Evolutionary conservation across 306 rosid species (phyloP).

Genomic region (Medicago truncatula): DNA sequence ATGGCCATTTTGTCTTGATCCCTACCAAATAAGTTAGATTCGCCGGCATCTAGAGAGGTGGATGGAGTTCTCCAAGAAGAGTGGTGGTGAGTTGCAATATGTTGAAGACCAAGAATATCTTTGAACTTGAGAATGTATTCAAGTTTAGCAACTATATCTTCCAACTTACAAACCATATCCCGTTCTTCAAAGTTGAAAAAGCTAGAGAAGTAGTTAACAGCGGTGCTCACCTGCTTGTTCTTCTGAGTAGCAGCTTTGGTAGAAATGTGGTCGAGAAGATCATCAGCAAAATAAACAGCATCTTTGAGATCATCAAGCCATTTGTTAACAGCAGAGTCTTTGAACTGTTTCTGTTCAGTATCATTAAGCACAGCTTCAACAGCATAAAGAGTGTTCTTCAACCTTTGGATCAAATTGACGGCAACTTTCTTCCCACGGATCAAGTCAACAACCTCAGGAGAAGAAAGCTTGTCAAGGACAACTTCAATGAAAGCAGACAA

Average conservation of each 20-base stretch:
- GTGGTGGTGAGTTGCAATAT: not conserved
- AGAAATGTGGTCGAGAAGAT: not conserved
- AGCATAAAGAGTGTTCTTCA: slow-evolving; percentile 20
- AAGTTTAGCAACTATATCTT: slow-evolving; percentile 7
- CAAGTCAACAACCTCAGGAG: not conserved
- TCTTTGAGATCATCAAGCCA: slow-evolving; percentile 47
- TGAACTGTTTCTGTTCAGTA: slow-evolving; percentile 47
- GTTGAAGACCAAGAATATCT: slow-evolving; percentile 31
- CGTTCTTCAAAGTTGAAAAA: slow-evolving; percentile 1
- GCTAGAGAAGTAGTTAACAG: not conserved
- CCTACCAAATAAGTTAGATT: slow-evolving; percentile 6
- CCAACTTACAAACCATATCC: not conserved
- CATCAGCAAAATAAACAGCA: slow-evolving; percentile 31
- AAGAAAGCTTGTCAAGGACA: not conserved
- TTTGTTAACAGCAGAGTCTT: slow-evolving; percentile 13
- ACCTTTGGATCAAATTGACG: not conserved
- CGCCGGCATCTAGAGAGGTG: not conserved
- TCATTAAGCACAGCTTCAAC: slow-evolving; percentile 36
- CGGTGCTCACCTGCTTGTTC: not conserved
- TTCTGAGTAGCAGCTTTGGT: not conserved
- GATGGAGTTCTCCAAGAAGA: not conserved
- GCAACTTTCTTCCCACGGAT: not conserved
- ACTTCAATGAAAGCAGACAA: slow-evolving; percentile 21
- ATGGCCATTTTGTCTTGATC: not conserved
- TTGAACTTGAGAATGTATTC: slow-evolving; percentile 22